Base-by-base conservation (phyloP, 179 eudicot genomes). In the Sideroxylon spinosum region DNA sequence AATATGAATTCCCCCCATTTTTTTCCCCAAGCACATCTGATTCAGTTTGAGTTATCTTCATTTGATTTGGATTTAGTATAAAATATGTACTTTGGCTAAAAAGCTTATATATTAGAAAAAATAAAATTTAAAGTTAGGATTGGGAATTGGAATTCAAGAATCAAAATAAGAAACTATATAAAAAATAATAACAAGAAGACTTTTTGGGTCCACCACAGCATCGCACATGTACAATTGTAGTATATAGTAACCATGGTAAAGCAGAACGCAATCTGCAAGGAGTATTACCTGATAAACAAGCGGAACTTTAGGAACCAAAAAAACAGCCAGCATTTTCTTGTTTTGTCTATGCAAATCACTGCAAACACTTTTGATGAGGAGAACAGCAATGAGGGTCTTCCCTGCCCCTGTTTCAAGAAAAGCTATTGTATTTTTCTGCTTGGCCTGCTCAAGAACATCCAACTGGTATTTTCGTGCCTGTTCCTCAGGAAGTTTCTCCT, bases 341-440 rank as follows among this genome's bases (percentile, higher is more conserved):
- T 88, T 88, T 76, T 86, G 87, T 81, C 70, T 85, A 76, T 84
- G 91, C 84, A 95, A 80, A 69, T 86, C 90, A 79, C 71, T 68
- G 77, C 71, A 85, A 60, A 91, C 79, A 77, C 99, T 91, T 86
- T 75, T 92, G 32, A 93, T 91, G 57, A 95, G 98, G 65, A 95
- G 89, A 63, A 93, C 94, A 80, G 99, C 99, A 76, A 95, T 95
- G 44, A 95, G 88, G 10, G 99, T 95, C 82, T 95, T 95, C 46
- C 99, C 99, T 7, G 99, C 99, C 73, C 99, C 99, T 26, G 99
- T 95, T 83, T 95, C 99, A 25, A 95, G 89, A 82, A 95, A 95
- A 77, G 99, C 98, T 84, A 95, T 95, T 1, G 99, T 95, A 85
- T 95, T 95, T 82, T 82, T 92, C 81, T 84, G 87, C 88, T 91